Base-by-base conservation (phyloP, 768 basidiomycete genomes). In the Hysterangium stoloniferum region DNA sequence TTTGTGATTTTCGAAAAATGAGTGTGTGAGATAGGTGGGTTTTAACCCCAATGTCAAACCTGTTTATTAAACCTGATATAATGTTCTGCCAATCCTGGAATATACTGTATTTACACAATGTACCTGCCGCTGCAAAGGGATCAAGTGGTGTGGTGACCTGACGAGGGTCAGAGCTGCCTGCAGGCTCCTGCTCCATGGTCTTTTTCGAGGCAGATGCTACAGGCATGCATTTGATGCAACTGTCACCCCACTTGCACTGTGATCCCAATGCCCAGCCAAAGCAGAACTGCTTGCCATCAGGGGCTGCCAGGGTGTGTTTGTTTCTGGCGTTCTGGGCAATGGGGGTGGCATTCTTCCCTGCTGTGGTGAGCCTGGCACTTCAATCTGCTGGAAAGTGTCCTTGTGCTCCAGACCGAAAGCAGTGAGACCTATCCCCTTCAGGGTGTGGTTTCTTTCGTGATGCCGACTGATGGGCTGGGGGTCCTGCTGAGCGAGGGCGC, bases 101-200 rank as follows among this genome's bases (percentile, higher is more conserved):
- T n/a, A n/a, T n/a, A n/a, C n/a, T n/a, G n/a, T n/a, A n/a, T n/a
- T n/a, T n/a, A n/a, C n/a, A n/a, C n/a, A n/a, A n/a, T n/a, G n/a
- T n/a, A n/a, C n/a, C n/a, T 37, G 57, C 56, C 32, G 62, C 19
- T 7, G 29, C 34, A 12, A 55, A 54, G 1, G 64, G 33, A n/a
- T 57, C 45, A 4, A 73, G 48, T 6, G 70, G 68, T 0, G 68
- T 66, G 8, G 59, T 52, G 0, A 72, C 66, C 0, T 5, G n/a
- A 3, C 65, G 58, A 2, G 67, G 66, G 54, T 70, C 65, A 67
- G 45, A 15, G 36, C 27, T 33, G 4, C n/a, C 34, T 25, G 59
- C 70, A 70, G 38, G 12, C 11, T 2, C 50, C 45, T 1, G 69
- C 68, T 6, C 65, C 67, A 51, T 71, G 68, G 22, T 31, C 20